Evolutionary conservation across 2,329 filamentous ascomycete genomes (phyloP).

Genomic region (Apiospora kogelbergensis): DNA sequence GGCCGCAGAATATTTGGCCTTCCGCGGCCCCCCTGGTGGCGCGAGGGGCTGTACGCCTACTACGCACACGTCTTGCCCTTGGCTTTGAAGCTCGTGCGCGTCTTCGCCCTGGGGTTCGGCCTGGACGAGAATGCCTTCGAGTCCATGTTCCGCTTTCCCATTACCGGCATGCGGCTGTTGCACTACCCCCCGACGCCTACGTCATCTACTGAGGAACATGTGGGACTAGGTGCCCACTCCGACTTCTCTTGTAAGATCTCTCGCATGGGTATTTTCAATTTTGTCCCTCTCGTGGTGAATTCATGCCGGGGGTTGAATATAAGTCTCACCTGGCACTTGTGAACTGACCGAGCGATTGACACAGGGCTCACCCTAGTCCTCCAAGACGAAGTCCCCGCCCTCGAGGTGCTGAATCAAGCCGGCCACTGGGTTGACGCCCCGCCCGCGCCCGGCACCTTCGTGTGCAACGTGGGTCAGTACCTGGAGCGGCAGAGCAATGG

Average conservation of each 20-base stretch:
- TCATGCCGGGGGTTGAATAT: too few species aligned
- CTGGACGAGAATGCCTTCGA: constrained; percentile 39
- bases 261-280: not conserved
- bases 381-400: constrained; percentile 27
- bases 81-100: constrained; percentile 31
- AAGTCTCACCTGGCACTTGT: too few species aligned
- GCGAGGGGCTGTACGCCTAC: constrained; percentile 34
- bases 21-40: constrained; percentile 29
- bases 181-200: constrained; percentile 37
- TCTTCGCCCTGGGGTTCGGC: constrained; percentile 39
- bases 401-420: constrained; percentile 42
- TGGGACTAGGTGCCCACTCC: constrained; percentile 40
- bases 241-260: constrained; percentile 37
- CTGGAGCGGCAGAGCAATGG: constrained; percentile 40
- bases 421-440: constrained; percentile 39
- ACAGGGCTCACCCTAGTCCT: constrained; percentile 38
- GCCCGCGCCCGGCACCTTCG: constrained; percentile 34
- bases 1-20: constrained; percentile 36
- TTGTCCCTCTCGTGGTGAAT: too few species aligned
- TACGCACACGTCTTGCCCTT: constrained; percentile 30
- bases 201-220: constrained; percentile 24
- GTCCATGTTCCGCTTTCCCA: constrained; percentile 36
- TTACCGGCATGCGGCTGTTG: constrained; percentile 40
- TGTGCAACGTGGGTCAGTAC: constrained; percentile 41
- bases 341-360: too few species aligned